Percentiles rank a stretch among this genome's conserved stretches.
Evolutionary conservation across 768 basidiomycete species (phyloP).

Genomic region (Hydnum rufescens): DNA sequence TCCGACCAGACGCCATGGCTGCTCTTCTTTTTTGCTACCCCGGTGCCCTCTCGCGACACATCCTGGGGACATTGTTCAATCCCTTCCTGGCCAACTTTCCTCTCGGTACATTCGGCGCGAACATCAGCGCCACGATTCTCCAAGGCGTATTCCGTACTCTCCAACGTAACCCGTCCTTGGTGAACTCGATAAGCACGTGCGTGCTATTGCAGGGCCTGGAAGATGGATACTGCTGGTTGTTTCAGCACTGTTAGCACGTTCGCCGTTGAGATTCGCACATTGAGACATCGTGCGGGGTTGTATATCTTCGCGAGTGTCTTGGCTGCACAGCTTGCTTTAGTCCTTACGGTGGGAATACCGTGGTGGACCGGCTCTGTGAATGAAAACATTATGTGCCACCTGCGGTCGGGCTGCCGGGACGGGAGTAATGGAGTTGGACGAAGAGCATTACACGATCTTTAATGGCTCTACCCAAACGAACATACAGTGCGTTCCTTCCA

Average conservation of each 20-base stretch:
- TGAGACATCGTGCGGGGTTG: constrained; percentile 39
- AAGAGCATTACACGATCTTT: too few species aligned
- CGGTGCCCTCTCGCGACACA: constrained; percentile 68
- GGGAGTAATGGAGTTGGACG: too few species aligned
- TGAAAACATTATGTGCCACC: constrained; percentile 4
- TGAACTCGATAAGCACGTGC: constrained; percentile 27
- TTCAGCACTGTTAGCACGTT: constrained; percentile 91
- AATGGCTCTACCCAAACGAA: too few species aligned
- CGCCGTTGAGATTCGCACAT: constrained; percentile 49
- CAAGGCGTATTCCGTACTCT: constrained; percentile 54
- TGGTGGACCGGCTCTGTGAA: constrained; percentile 7
- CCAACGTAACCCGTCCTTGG: constrained; percentile 27
- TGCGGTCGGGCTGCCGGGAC: too few species aligned
- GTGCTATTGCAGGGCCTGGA: constrained; percentile 57
- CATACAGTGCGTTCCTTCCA: too few species aligned
- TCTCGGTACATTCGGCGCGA: constrained; percentile 59
- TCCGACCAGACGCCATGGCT: constrained; percentile 65
- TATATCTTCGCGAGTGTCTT: constrained; percentile 56
- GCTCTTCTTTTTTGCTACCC: constrained; percentile 80
- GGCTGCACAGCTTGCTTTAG: constrained; percentile 32
- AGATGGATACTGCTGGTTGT: constrained; percentile 91
- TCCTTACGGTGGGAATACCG: constrained; percentile 6
- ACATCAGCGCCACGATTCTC: constrained; percentile 63
- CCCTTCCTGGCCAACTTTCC: constrained; percentile 39
- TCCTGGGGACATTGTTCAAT: constrained; percentile 58